Evolutionary conservation across 1,284 basidiomycete genomes (phyloP), one percentile per base, ranked within the genome.

Genomic region (Phenoliferia sp.): DNA sequence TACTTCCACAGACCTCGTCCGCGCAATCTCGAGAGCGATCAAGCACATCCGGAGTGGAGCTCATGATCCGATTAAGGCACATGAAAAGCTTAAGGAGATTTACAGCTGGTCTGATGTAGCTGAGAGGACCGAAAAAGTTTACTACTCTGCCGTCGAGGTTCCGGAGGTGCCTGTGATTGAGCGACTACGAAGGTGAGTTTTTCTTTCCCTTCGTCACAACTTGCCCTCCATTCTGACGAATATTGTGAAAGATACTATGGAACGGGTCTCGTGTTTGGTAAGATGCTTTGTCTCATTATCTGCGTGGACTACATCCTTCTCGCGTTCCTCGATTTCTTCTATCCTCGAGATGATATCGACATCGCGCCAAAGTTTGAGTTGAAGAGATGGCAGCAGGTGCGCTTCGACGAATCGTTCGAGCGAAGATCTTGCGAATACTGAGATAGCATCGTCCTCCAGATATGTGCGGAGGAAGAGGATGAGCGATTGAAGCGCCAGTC

Each of bases 21-120:
- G 87, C 17, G 93, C 93, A 0, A 85, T 94, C 65, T 85, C 87
- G 1, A 85, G 89, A 68, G 95, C 92, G 0, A 89, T 99, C 48
- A 74, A 80, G 2, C 86, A 89, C 64, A 85, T 98, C 3, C 79
- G 84, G 1, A 78, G 80, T 0, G 88, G 90, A 0, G 80, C 82
- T 59, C 92, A 97, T 76, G 88, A 95, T 75, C 90, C 92, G 0
- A 70, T 84, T 9, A 79, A 78, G n/a, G 92, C 92, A 0, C 94
- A 96, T 75, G 84, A 85, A 26, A 86, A 87, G 56, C 84, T 97
- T 61, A 85, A 84, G 70, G 82, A 80, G 3, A 94, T 98, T 80
- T 99, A 99, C 79, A 86, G 87, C 63, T 99, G 95, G 95, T 80
- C 80, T 0, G 82, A 88, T n/a, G 87, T 97, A 17, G 85, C 92